Evolutionary conservation across 2,329 filamentous ascomycete species (phyloP).

Genomic region (Pseudocercospora cruenta): DNA sequence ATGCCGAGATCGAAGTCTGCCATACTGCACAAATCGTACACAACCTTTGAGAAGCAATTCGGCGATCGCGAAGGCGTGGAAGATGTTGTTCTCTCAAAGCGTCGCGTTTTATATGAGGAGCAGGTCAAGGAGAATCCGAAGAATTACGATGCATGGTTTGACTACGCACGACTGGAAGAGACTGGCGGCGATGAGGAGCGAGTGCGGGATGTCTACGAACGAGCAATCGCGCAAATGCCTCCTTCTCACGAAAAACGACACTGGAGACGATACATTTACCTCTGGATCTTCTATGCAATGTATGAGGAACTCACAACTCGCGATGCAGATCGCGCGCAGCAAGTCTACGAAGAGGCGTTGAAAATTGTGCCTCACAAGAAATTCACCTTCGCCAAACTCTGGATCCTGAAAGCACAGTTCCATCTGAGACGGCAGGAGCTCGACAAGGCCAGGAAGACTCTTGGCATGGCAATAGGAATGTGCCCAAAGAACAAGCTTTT

Average conservation of each 20-base stretch:
- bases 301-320: constrained; percentile 89
- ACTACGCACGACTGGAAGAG: constrained; percentile 90
- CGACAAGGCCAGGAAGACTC: constrained; percentile 77
- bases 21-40: constrained; percentile 88
- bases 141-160: constrained; percentile 97
- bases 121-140: constrained; percentile 91
- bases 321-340: constrained; percentile 75
- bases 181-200: constrained; percentile 78
- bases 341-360: constrained; percentile 89
- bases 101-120: constrained; percentile 90
- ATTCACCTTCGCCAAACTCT: constrained; percentile 96
- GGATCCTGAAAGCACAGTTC: constrained; percentile 91
- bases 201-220: constrained; percentile 90
- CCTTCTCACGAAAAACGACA: constrained; percentile 96
- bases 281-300: constrained; percentile 96
- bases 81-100: constrained; percentile 92
- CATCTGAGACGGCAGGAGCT: constrained; percentile 87
- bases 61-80: constrained; percentile 92
- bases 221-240: constrained; percentile 91
- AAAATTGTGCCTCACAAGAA: constrained; percentile 90
- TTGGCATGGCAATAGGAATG: constrained; percentile 88
- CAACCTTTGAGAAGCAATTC: constrained; percentile 97
- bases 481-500: constrained; percentile 96
- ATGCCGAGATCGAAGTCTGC: constrained; percentile 85
- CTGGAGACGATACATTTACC: constrained; percentile 95